Conservation (phyloP, 2,329 filamentous ascomycete genomes). For the Cryphonectria naterciae region DNA sequence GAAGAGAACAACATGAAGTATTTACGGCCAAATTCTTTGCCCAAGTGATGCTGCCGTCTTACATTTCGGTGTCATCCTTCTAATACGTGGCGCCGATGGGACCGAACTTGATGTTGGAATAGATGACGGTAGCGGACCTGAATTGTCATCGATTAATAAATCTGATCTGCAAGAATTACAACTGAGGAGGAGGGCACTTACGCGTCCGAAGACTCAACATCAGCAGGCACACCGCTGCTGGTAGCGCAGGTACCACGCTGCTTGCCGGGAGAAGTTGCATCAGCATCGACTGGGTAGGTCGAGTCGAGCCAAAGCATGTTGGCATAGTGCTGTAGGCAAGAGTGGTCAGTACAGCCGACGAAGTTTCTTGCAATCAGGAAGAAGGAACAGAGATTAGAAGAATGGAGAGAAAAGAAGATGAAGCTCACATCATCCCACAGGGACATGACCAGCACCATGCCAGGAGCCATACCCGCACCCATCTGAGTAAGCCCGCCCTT, state of each 20-base stretch:
- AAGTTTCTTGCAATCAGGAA: neutral
- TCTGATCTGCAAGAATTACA: neutral
- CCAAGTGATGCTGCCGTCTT: neutral
- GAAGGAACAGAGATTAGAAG: neutral
- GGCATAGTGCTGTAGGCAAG: conserved; percentile 59
- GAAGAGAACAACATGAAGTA: neutral
- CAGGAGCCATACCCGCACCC: conserved; percentile 53
- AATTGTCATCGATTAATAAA: conserved; percentile 37
- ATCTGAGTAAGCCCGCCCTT: conserved; percentile 60
- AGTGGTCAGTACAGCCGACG: conserved; percentile 43
- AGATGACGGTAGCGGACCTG: conserved; percentile 36
- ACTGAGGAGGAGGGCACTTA: conserved; percentile 31
- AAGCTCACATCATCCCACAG: conserved; percentile 58
- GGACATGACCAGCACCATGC: conserved; percentile 66
- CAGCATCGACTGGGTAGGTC: conserved; percentile 52
- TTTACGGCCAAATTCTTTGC: neutral
- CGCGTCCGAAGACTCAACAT: conserved; percentile 39
- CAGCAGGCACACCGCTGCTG: conserved; percentile 44
- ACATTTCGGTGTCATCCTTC: neutral
- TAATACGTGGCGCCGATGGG: conserved; percentile 32
- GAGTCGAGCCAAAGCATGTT: conserved; percentile 79
- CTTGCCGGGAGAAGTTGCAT: conserved; percentile 43
- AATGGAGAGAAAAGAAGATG: neutral
- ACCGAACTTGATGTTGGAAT: conserved; percentile 34
- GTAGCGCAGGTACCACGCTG: conserved; percentile 48